These are phyloP conservation scores for Peronospora destructor DNA, from an alignment of 352 stramenopile species.

Conservation along the genomic window DNA sequence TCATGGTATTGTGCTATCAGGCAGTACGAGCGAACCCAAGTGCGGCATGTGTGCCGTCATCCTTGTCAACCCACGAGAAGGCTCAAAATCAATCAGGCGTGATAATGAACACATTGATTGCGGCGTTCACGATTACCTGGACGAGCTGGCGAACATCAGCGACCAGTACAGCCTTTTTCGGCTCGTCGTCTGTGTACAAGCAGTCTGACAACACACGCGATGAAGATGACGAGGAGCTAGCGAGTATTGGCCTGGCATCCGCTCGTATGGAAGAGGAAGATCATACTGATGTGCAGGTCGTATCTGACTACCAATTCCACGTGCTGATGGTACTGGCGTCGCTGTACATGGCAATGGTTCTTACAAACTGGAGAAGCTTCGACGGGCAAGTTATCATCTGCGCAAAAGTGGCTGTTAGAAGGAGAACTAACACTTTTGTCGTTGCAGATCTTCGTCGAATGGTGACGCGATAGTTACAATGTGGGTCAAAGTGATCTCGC, in stretches of 20 bases:
- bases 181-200: slow-evolving; percentile 27
- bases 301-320: slow-evolving; percentile 72
- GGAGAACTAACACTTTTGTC: slow-evolving; percentile 3
- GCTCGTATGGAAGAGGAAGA: slow-evolving; percentile 11
- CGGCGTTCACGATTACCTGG: slow-evolving; percentile 58
- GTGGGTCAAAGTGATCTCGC: slow-evolving; percentile 92
- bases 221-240: slow-evolving; percentile 29
- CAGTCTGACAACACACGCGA: slow-evolving; percentile 11
- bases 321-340: slow-evolving; percentile 62
- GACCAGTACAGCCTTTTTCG: slow-evolving; percentile 51
- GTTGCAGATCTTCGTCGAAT: slow-evolving; percentile 28
- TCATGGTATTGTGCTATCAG: slow-evolving; percentile 69
- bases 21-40: slow-evolving; percentile 61
- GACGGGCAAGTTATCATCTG: slow-evolving; percentile 32
- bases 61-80: slow-evolving; percentile 26
- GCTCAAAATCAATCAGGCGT: slow-evolving; percentile 35
- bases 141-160: slow-evolving; percentile 63
- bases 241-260: slow-evolving; percentile 21
- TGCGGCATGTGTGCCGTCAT: slow-evolving; percentile 31
- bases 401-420: neutral
- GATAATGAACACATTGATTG: slow-evolving; percentile 46
- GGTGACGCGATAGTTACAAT: slow-evolving; percentile 78
- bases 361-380: slow-evolving; percentile 69
- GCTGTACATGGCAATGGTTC: slow-evolving; percentile 81
- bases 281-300: slow-evolving; percentile 12